Evolutionary conservation across 257 asterid species (phyloP), one percentile per base, ranked within the genome.

Genomic region (Scutellaria barbata): DNA sequence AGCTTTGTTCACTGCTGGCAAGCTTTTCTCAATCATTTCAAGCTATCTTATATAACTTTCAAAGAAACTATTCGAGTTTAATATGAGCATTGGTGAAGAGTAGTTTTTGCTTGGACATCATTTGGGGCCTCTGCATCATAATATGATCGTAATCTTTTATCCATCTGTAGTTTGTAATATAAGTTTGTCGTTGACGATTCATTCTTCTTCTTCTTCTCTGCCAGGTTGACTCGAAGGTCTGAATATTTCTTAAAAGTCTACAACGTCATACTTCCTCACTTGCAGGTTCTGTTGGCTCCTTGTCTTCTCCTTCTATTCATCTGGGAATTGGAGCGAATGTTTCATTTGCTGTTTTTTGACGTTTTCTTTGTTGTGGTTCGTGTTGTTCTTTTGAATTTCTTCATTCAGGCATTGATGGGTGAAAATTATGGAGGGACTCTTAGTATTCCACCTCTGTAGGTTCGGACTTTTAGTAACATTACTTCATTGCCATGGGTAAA

Each of bases 391-490:
- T 58, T 72, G 70, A 58, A 42, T 20, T 63, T 71, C 60, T 30
- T 66, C 40, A 74, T 77, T 47, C 83, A 93, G 98, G 90, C 88
- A 72, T 82, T 82, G 11, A 84, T 93, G 79, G 77, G 85, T 60
- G 96, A 90, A 73, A 73, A 52, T 61, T 93, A 90, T 62, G 98
- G 98, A 57, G 98, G 98, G 65, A 81, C 80, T 70, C 92, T 90
- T 33, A 67, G 71, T 46, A 74, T 90, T 64, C 80, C 78, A 52
- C 68, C 76, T 37, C 45, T 41, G 74, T 59, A 66, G 76, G 39
- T 81, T 57, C 60, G 10, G 60, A 35, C 54, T 30, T 39, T 25
- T 35, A 51, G 18, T 50, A 1, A 65, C 20, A 39, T 40, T 43
- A 71, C 58, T 69, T 53, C 71, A 52, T 35, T 41, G 75, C 45